These are phyloP conservation scores for Lactarius hatsudake DNA, from an alignment of 768 basidiomycete genomes.

Conservation along the genomic window DNA sequence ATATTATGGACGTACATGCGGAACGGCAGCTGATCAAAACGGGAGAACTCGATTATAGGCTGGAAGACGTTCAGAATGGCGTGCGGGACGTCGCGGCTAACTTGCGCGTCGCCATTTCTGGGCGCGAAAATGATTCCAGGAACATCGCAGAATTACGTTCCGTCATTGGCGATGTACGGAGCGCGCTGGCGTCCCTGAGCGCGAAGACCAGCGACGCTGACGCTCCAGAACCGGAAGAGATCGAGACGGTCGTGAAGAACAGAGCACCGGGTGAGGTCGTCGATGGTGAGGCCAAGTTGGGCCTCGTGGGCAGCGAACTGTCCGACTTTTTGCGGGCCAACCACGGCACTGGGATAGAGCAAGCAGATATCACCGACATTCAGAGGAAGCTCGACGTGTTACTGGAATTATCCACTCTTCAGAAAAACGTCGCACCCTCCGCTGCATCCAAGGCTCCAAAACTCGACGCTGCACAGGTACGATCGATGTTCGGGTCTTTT, in stretches of 20 bases:
- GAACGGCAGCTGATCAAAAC: constrained; percentile 27
- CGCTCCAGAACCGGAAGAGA: constrained; percentile 31
- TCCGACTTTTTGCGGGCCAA: constrained; percentile 27
- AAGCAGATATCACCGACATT: constrained; percentile 33
- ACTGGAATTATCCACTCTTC: constrained; percentile 28
- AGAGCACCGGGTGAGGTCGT: constrained; percentile 39
- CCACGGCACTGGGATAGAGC: constrained; percentile 10
- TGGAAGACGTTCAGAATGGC: constrained; percentile 20
- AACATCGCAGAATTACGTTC: constrained; percentile 26
- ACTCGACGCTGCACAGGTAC: background rate
- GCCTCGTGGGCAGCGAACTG: constrained; percentile 21
- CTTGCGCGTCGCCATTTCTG: constrained; percentile 18
- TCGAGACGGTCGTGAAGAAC: constrained; percentile 40
- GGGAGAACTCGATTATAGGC: constrained; percentile 12
- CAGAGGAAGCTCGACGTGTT: constrained; percentile 41
- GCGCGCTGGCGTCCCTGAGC: constrained; percentile 1
- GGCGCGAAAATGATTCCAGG: constrained; percentile 17
- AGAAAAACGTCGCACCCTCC: background rate
- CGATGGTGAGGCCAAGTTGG: constrained; percentile 16
- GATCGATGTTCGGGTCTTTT: background rate
- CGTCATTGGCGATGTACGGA: constrained; percentile 15
- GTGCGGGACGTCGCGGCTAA: constrained; percentile 14
- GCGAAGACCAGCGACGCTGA: background rate
- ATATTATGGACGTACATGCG: constrained; percentile 25
- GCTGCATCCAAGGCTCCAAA: background rate